Conservation (phyloP, 148 eudicot species). For the Arctostaphylos glauca region DNA sequence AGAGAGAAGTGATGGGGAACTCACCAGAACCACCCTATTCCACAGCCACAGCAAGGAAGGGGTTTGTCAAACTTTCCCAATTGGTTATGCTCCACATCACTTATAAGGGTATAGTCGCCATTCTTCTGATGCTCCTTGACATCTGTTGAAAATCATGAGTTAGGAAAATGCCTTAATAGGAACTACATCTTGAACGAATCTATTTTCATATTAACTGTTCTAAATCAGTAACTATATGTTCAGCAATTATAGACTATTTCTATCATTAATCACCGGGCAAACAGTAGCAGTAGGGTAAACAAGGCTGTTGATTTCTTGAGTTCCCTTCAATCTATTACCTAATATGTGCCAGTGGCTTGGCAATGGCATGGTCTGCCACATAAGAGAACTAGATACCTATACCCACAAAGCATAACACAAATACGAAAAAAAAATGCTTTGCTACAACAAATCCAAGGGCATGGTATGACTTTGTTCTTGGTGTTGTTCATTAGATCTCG, state of each 20-base stretch:
- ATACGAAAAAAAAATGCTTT: no score
- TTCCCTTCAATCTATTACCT: background rate
- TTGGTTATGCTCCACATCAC: slow-evolving; percentile 33
- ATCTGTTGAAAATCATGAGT: slow-evolving; percentile 28
- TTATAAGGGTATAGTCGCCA: slow-evolving; percentile 29
- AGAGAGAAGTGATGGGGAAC: slow-evolving; percentile 6
- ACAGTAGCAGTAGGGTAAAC: background rate
- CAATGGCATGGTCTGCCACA: background rate
- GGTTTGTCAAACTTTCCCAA: slow-evolving; percentile 60
- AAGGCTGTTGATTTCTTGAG: background rate
- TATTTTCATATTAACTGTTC: background rate
- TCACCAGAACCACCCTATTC: slow-evolving; percentile 72
- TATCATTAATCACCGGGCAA: background rate
- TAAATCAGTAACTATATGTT: background rate
- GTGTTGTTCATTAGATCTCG: no score
- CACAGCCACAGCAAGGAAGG: slow-evolving; percentile 66
- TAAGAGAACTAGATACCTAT: background rate
- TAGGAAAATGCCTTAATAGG: background rate
- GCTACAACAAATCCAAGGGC: no score
- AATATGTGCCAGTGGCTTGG: background rate
- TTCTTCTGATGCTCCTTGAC: slow-evolving; percentile 20
- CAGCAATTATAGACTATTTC: background rate
- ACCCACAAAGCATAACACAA: background rate
- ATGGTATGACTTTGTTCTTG: no score
- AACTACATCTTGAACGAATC: background rate